Evolutionary conservation across 1,284 basidiomycete species (phyloP).

Genomic region (Ustilago crameri): DNA sequence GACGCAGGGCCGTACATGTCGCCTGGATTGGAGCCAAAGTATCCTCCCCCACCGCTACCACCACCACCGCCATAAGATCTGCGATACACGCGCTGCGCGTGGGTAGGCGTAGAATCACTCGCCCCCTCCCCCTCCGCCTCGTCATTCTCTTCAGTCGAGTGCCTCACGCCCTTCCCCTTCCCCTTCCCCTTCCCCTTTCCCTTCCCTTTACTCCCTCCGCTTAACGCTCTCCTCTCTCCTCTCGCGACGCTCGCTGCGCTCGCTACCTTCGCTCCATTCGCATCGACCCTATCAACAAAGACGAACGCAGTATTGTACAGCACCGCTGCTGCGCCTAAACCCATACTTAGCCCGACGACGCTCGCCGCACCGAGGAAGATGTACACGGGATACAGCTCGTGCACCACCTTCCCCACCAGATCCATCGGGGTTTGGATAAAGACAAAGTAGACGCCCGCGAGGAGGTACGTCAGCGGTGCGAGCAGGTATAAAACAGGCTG

Average conservation of each 20-base stretch:
- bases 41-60: too few relatives aligned
- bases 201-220: too few relatives aligned
- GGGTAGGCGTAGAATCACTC: too few relatives aligned
- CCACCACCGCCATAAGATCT: too few relatives aligned
- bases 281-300: constrained; percentile 49
- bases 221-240: too few relatives aligned
- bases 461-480: constrained; percentile 36
- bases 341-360: constrained; percentile 34
- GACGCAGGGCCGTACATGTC: background rate
- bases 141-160: too few relatives aligned
- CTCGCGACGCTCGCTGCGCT: too few relatives aligned
- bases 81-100: too few relatives aligned
- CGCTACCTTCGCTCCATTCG: too few relatives aligned
- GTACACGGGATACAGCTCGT: constrained; percentile 50
- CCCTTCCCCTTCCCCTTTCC: too few relatives aligned
- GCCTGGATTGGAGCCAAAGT: background rate
- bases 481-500: constrained; percentile 18
- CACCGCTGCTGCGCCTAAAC: constrained; percentile 14
- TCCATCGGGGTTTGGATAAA: constrained; percentile 18
- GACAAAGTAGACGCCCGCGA: constrained; percentile 30
- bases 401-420: constrained; percentile 1
- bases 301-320: constrained; percentile 36
- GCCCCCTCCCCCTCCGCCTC: too few relatives aligned
- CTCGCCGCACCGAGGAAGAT: constrained; percentile 45
- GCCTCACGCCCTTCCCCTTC: too few relatives aligned